Evolutionary conservation across 257 asterid genomes (phyloP).

Genomic region (Solanum lignicaule): DNA sequence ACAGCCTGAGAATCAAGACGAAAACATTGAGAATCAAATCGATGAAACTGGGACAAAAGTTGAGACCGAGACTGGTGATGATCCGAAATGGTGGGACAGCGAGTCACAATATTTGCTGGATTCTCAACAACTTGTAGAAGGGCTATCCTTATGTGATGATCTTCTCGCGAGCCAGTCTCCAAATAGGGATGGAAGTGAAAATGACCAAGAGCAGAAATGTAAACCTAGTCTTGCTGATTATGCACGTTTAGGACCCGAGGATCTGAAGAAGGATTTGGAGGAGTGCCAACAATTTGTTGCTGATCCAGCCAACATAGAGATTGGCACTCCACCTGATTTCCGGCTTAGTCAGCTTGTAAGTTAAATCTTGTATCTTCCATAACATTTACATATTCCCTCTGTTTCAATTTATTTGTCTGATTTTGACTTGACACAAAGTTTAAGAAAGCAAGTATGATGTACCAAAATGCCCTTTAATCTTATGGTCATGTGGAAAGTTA

Average conservation of each 20-base stretch:
- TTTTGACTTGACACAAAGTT: not conserved
- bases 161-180: conserved; percentile 90
- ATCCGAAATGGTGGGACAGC: conserved; percentile 68
- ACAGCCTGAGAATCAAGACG: conserved; percentile 16
- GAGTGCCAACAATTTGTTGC: conserved; percentile 53
- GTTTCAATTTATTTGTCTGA: not conserved
- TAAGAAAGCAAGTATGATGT: not conserved
- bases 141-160: conserved; percentile 66
- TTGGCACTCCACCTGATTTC: conserved; percentile 66
- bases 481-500: not conserved
- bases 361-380: not conserved
- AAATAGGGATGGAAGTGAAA: conserved; percentile 37
- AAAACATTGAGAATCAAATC: conserved; percentile 11
- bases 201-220: conserved; percentile 11
- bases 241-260: conserved; percentile 55
- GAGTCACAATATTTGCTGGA: conserved; percentile 56
- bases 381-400: not conserved
- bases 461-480: not conserved
- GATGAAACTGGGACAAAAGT: conserved; percentile 18
- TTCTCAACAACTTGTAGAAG: conserved; percentile 93
- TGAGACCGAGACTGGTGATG: conserved; percentile 36
- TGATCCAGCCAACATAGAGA: conserved; percentile 47
- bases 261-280: conserved; percentile 74
- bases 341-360: conserved; percentile 85
- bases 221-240: conserved; percentile 67